These are phyloP conservation scores for Piromyces finnis DNA, from an alignment of 192 early-diverging fungal species.

Conservation along the genomic window DNA sequence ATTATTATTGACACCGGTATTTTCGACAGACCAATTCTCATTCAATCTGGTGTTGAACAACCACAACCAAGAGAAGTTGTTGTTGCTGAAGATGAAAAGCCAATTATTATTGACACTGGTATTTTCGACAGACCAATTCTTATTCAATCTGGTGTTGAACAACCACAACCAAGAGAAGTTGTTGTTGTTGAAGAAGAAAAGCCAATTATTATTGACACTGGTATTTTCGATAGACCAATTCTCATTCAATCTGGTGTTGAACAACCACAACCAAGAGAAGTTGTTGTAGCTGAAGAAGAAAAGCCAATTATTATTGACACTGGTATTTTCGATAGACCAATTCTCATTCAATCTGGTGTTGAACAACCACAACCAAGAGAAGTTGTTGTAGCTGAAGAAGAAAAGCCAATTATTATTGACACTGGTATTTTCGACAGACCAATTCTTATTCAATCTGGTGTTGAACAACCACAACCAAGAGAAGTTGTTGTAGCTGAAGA, in stretches of 20 bases:
- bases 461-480: no score
- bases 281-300: background rate
- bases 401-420: background rate
- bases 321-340: background rate
- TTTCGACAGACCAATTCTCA: no score
- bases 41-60: no score
- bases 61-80: no score
- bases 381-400: background rate
- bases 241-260: background rate
- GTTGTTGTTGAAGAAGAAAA: background rate
- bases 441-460: no score
- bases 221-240: background rate
- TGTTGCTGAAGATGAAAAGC: no score
- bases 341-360: background rate
- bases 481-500: background rate
- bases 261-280: background rate
- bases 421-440: no score
- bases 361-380: background rate
- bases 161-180: no score
- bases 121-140: no score
- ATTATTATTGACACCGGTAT: no score
- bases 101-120: no score
- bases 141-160: no score
- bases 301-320: background rate
- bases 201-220: background rate